Base-by-base conservation (phyloP, 345 rosid species). In the Anastatica hierochuntica region DNA sequence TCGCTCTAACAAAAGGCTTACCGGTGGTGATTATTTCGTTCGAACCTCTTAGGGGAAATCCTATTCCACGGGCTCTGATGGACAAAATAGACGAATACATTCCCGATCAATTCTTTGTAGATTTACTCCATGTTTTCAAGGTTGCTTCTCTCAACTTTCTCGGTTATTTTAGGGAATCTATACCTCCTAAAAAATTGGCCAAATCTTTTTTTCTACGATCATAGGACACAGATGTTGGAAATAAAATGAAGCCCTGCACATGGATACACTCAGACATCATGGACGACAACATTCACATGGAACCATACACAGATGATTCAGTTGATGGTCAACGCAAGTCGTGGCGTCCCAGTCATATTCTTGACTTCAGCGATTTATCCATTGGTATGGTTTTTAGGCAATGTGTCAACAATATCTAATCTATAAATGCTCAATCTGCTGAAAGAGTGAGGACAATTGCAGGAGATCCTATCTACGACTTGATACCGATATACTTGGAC, bases 231-330 rank as follows among this genome's bases (percentile, higher is more conserved):
- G 60, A 66, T 63, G 74, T 68, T 52, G 13, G 51, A 8, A 47
- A 59, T n/a, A 69, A 66, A 63, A 63, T 30, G 37, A 84, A 77
- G 47, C 84, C 80, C 43, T 79, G 77, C 70, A 72, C 85, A 53
- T 90, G 96, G 98, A 76, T 84, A 73, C 98, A 90, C 65, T 68
- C 89, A 0, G 95, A 90, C 58, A 70, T 90, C 53, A 90, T 90
- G 96, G 95, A 90, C 61, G 97, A 86, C 75, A 90, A 90, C 66
- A 60, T 86, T 58, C 74, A 72, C 70, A 77, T 86, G 96, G 89
- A 86, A 72, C 78, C 76, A 41, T 62, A 65, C 23, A 10, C 45
- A 36, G 66, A 67, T 64, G 77, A 74, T 36, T n/a, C n/a, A n/a
- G n/a, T n/a, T n/a, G 44, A 64, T 46, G 48, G 23, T 43, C 63